Evolutionary conservation across 2,329 filamentous ascomycete genomes (phyloP).

Genomic region (Colletotrichum lentis): DNA sequence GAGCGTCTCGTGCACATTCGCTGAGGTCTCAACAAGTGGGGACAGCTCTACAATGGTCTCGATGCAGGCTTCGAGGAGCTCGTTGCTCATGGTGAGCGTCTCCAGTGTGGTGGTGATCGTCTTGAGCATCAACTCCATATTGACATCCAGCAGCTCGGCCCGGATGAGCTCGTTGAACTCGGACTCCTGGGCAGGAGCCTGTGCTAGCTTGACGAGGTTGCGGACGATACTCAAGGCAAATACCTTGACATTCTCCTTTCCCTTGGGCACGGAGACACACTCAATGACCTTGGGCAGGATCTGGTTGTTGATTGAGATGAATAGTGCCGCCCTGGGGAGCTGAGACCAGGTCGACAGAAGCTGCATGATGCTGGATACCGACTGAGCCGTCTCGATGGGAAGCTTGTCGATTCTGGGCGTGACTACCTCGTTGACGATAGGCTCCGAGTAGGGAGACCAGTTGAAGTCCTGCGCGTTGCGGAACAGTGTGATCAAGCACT

Average conservation of each 20-base stretch:
- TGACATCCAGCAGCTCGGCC: constrained; percentile 63
- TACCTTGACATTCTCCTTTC: constrained; percentile 85
- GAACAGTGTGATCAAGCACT: constrained; percentile 83
- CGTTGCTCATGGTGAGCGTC: constrained; percentile 68
- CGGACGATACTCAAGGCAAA: constrained; percentile 81
- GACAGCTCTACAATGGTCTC: constrained; percentile 80
- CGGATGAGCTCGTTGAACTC: constrained; percentile 65
- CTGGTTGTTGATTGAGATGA: constrained; percentile 69
- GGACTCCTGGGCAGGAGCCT: constrained; percentile 61
- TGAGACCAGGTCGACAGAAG: constrained; percentile 84
- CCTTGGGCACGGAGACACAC: constrained; percentile 74
- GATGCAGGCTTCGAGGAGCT: constrained; percentile 81
- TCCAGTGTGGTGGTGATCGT: constrained; percentile 75
- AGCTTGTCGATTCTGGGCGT: constrained; percentile 80
- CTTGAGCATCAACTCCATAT: constrained; percentile 67
- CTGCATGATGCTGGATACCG: constrained; percentile 82
- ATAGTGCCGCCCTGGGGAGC: constrained; percentile 70
- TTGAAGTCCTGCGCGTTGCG: constrained; percentile 73
- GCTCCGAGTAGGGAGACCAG: constrained; percentile 75
- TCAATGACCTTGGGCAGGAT: constrained; percentile 77
- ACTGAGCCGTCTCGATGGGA: constrained; percentile 85
- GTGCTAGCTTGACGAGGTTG: constrained; percentile 70
- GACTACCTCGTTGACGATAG: constrained; percentile 78
- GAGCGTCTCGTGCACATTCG: constrained; percentile 79
- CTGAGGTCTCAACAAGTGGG: constrained; percentile 70